Evolutionary conservation across 495 filamentous ascomycete species (phyloP), one percentile per base, ranked within the genome.

Genomic region (Chaetomium cochliodes): DNA sequence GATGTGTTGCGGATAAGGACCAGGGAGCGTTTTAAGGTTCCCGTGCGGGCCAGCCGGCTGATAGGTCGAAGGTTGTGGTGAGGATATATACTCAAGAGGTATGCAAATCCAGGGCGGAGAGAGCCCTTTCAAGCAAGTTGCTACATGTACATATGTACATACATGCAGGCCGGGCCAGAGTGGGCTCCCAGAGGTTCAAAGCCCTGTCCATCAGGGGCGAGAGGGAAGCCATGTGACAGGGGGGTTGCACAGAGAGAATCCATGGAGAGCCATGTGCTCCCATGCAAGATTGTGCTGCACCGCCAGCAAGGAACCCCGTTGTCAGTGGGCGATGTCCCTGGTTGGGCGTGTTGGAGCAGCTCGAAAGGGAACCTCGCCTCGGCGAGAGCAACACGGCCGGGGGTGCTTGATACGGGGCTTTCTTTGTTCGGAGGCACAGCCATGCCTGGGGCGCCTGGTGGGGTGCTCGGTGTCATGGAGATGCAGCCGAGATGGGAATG

Each of bases 21-120:
- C 69, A 70, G 67, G 66, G 67, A 65, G 64, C 58, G 62, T 42
- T 58, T 66, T 63, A 64, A 65, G 65, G 46, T 54, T 74, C 67
- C 57, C 55, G 55, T 56, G 65, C 52, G 62, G 13, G 60, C 59
- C 37, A 52, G 60, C 46, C 58, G 72, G 68, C 60, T 75, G 69
- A 68, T 64, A 70, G 71, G 67, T 63, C 66, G 63, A 59, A 58
- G 65, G 65, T 51, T 16, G 64, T 66, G 63, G 61, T 68, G 68
- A 74, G 64, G 64, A 28, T 74, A 72, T 74, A 73, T 73, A 74
- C 65, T 52, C 51, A 63, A 63, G n/a, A 50, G 52, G 53, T 22
- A 26, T 62, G 42, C 52, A 52, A 66, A n/a, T 47, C 58, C 22
- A 30, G 23, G 42, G 46, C 42, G 26, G 41, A 18, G 60, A n/a